These are phyloP conservation scores for Prunus armeniaca DNA, from an alignment of 306 rosid genomes.

Conservation along the genomic window DNA sequence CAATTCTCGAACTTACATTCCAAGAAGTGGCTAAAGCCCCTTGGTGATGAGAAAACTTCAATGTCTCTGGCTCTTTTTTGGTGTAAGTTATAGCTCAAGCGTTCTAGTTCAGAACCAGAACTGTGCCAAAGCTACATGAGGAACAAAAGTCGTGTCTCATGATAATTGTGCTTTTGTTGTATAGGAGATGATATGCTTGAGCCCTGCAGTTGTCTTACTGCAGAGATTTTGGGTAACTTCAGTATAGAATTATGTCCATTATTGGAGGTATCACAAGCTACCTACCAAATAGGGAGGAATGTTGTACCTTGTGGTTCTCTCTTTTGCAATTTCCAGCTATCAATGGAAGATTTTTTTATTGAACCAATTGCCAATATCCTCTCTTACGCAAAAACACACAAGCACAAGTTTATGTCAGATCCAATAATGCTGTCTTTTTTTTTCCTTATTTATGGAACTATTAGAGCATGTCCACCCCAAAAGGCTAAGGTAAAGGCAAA, in stretches of 20 bases:
- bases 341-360: neutral
- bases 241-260: neutral
- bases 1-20: constrained; percentile 28
- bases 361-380: neutral
- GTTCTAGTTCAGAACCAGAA: neutral
- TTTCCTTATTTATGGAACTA: neutral
- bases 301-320: neutral
- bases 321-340: neutral
- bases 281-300: neutral
- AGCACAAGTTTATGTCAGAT: neutral
- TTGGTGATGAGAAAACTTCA: constrained; percentile 34
- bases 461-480: too few species aligned
- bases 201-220: neutral
- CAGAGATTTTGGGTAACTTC: neutral
- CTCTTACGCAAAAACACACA: too few species aligned
- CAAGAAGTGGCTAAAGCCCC: constrained; percentile 40
- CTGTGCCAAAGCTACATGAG: neutral
- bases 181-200: neutral
- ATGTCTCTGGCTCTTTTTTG: neutral
- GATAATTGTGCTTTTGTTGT: neutral
- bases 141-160: neutral
- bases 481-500: too few species aligned
- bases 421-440: neutral
- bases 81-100: neutral
- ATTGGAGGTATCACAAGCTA: neutral